Base-by-base conservation (phyloP, 1,139 yeast genomes). In the Hyphopichia wangnamkhiaoensis region DNA sequence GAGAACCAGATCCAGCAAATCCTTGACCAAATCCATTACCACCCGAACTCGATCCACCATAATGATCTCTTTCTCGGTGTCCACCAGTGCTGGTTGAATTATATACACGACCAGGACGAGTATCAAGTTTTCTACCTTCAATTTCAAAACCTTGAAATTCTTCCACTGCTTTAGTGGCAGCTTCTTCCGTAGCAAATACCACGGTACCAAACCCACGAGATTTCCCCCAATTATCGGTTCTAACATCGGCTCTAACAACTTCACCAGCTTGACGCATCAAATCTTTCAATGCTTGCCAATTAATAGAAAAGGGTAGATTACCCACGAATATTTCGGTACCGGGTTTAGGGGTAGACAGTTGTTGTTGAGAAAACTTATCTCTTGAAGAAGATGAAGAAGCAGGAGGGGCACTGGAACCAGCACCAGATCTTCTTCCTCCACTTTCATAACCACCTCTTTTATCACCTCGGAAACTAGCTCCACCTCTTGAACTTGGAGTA, bases 161-260 rank as follows among this genome's bases (percentile, higher is more conserved):
- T 33, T 76, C 81, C 46, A 84, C 74, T 2, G 91, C 90, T 35
- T 65, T 70, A 31, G 64, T 59, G 38, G 88, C 90, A 45, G 79
- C 86, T 43, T 80, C 86, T 19, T 70, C 69, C 4, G 75, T 74
- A 35, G 66, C 69, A 50, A 77, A 84, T 13, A 82, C 79, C 23
- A 84, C 90, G 12, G 85, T 84, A 40, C 96, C 98, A 54, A 80
- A 83, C 2, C 97, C 97, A 61, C 84, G 79, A 2, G 96, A 87
- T 52, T 85, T 79, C 17, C 96, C 96, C 52, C 78, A 75, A 36
- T 71, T 75, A 50, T 80, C 87, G 37, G 73, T 63, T 56, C 81
- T 79, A 31, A 91, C 82, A 58, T 90, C 96, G 3, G 96, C 96
- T 47, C 94, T 80, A 26, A 79, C 70, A 24, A 90, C 87, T 40